These are phyloP conservation scores for Erodium maritimum DNA, from an alignment of 345 rosid genomes.

Conservation along the genomic window DNA sequence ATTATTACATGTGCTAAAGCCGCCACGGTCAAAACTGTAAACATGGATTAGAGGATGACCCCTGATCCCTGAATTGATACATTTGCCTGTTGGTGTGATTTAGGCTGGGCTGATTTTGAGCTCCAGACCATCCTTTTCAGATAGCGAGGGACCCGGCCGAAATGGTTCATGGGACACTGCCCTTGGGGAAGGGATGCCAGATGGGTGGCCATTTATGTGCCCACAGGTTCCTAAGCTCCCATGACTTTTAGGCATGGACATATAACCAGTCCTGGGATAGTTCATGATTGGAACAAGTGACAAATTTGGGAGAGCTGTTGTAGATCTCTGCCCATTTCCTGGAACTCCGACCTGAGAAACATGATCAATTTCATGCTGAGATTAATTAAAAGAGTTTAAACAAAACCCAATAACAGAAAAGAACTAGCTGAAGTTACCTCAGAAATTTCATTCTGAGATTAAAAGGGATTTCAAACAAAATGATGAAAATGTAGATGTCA, in stretches of 20 bases:
- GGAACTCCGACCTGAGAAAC: slow-evolving; percentile 4
- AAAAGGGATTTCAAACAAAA: too few species aligned
- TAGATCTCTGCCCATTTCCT: slow-evolving; percentile 2
- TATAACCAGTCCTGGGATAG: slow-evolving; percentile 6
- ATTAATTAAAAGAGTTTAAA: too few species aligned
- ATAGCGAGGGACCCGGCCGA: too few species aligned
- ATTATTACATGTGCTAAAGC: too few species aligned
- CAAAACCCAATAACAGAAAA: too few species aligned
- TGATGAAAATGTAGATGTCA: too few species aligned
- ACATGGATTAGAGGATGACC: not conserved
- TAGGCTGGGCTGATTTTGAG: slow-evolving; percentile 15
- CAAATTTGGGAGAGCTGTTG: not conserved
- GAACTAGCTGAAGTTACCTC: too few species aligned
- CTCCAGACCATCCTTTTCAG: slow-evolving; percentile 8
- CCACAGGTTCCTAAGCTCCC: not conserved
- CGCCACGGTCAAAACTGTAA: too few species aligned
- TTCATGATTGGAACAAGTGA: not conserved
- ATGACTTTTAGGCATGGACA: slow-evolving; percentile 1
- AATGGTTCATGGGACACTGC: not conserved
- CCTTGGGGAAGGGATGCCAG: slow-evolving; percentile 12
- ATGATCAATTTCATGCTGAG: too few species aligned
- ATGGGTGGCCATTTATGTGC: slow-evolving; percentile 4
- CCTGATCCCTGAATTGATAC: slow-evolving; percentile 10
- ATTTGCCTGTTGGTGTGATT: slow-evolving; percentile 1
- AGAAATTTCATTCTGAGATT: too few species aligned